Conservation (phyloP, 192 early-diverging fungal genomes). For the Umbelopsis sp. region DNA sequence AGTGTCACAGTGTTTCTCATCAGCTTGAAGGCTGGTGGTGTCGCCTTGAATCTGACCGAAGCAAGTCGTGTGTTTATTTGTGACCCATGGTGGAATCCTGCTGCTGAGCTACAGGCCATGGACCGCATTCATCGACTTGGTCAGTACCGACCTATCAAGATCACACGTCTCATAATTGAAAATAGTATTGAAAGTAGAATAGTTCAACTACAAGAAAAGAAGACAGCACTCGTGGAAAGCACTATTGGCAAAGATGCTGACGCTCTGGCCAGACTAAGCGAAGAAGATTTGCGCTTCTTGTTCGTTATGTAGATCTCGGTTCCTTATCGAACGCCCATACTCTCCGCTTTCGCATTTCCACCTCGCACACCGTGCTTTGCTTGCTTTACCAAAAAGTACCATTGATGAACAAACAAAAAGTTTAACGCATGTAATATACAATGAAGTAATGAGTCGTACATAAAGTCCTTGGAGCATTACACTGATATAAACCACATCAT, state of each 20-base stretch:
- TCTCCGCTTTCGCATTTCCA: background rate
- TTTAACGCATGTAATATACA: too few relatives aligned
- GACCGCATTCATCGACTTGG: constrained; percentile 95
- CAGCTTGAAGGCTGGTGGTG: constrained; percentile 89
- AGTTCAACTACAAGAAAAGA: constrained; percentile 91
- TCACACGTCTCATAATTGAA: constrained; percentile 88
- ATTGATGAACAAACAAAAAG: too few relatives aligned
- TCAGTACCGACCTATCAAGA: constrained; percentile 87
- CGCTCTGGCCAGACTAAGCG: constrained; percentile 70
- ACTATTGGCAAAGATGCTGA: constrained; percentile 86
- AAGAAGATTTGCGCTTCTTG: constrained; percentile 84
- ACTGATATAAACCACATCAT: too few relatives aligned
- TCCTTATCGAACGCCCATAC: background rate
- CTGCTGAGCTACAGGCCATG: constrained; percentile 70
- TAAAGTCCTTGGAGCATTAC: too few relatives aligned
- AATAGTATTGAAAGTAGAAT: constrained; percentile 93
- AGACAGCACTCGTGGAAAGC: constrained; percentile 83
- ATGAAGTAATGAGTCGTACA: too few relatives aligned
- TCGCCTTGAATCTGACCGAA: constrained; percentile 91
- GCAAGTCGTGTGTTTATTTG: constrained; percentile 82
- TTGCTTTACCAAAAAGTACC: too few relatives aligned
- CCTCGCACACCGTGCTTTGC: too few relatives aligned
- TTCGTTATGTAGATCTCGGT: constrained; percentile 66
- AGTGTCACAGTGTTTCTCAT: constrained; percentile 88
- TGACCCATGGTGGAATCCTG: constrained; percentile 68